A percentile compares a stretch with the other conserved stretches of the same genome.
Conservation (phyloP, 2,329 filamentous ascomycete species). For the Annulohypoxylon truncatum region DNA sequence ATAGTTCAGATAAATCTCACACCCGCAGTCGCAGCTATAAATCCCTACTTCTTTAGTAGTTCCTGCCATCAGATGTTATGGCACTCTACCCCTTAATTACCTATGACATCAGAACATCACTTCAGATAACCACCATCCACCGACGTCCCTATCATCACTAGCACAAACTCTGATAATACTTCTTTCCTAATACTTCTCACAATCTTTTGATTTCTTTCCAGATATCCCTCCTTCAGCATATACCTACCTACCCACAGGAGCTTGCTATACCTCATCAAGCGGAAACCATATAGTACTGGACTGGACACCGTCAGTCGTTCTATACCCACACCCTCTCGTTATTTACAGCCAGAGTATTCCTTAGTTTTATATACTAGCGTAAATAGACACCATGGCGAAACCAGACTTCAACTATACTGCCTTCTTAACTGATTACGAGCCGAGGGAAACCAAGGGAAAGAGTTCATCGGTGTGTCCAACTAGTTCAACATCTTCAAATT, state of each 20-base stretch:
- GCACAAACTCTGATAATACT: neutral
- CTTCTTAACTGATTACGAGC: too few relatives aligned
- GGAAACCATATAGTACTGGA: too few relatives aligned
- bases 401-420: neutral
- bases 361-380: neutral
- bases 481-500: neutral
- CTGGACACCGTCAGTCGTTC: neutral
- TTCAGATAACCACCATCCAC: neutral
- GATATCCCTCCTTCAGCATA: too few relatives aligned
- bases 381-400: neutral
- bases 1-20: neutral
- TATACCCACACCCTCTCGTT: neutral
- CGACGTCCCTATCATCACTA: neutral
- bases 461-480: neutral
- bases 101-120: too few relatives aligned
- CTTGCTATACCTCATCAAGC: neutral
- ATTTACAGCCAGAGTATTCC: neutral
- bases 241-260: too few relatives aligned
- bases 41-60: too few relatives aligned
- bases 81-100: neutral
- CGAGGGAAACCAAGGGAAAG: neutral
- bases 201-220: too few relatives aligned
- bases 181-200: neutral
- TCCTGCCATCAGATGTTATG: too few relatives aligned
- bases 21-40: too few relatives aligned